phyloP scores from a whole-genome alignment of 805 yeast species.

The Cyberlindnera misumaiensis region DNA sequence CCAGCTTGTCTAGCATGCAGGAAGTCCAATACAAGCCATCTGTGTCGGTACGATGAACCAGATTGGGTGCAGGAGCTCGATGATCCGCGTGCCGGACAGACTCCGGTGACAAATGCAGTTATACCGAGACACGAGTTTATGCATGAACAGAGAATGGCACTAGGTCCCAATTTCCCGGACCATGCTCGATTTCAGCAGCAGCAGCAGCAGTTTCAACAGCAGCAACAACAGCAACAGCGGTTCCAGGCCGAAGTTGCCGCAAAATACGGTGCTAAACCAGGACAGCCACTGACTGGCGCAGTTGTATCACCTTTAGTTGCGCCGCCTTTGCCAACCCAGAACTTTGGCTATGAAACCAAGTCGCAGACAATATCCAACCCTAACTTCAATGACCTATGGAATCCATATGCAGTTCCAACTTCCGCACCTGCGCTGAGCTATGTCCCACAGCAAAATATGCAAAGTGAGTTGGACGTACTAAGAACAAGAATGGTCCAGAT shows the following conservation, averaged over 20 bases:
- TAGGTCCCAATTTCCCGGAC: too few species aligned
- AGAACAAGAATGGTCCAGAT: slow-evolving; percentile 9
- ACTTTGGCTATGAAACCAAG: neutral
- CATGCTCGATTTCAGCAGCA: too few species aligned
- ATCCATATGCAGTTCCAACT: neutral
- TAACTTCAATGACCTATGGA: neutral
- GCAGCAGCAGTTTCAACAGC: slow-evolving; percentile 14
- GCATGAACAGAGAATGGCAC: too few species aligned
- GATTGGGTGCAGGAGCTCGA: slow-evolving; percentile 1
- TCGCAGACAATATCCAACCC: neutral
- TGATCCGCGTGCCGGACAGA: neutral
- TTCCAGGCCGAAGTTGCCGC: slow-evolving; percentile 18
- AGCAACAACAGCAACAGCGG: slow-evolving; percentile 15
- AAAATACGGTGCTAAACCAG: slow-evolving; percentile 13
- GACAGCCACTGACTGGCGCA: slow-evolving; percentile 11
- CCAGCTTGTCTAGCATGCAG: slow-evolving; percentile 23
- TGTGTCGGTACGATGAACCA: slow-evolving; percentile 22
- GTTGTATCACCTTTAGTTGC: neutral
- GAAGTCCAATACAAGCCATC: slow-evolving; percentile 20
- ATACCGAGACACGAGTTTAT: too few species aligned
- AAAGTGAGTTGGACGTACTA: slow-evolving; percentile 10
- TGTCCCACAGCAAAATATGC: slow-evolving; percentile 9
- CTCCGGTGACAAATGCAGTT: too few species aligned
- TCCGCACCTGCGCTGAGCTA: slow-evolving; percentile 6
- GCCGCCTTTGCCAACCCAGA: neutral